Evolutionary conservation across 805 yeast genomes (phyloP), one percentile per base, ranked within the genome.

Genomic region (Yamadazyma insecticola): DNA sequence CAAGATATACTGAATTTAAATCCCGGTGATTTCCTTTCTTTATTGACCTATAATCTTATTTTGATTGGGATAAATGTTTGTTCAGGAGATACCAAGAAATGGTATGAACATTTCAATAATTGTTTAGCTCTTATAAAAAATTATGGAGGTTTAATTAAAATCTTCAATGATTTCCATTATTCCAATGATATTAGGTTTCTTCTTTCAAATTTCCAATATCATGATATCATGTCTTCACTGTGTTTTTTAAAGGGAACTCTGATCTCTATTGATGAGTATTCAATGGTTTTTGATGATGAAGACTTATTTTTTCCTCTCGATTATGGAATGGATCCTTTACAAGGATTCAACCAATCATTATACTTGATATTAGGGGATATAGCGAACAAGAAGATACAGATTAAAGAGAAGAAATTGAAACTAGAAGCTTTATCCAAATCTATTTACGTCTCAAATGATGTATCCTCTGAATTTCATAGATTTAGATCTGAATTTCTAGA

Each of bases 311-410:
- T 34, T 11, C 32, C 33, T 21, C 11, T 32, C 3, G n/a, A n/a
- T 13, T 53, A 51, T 35, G 56, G 56, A 7, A 33, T 50, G 16
- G 58, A 53, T 29, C 48, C 55, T 7, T 36, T 45, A 12, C 58
- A 51, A 30, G 56, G 56, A 2, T 37, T 46, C 16, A 38, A 38
- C 14, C 51, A 47, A 24, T 41, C 47, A 5, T 26, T 49, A 3
- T 46, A 39, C 22, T 29, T 45, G 13, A 12, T 48, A 10, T 26
- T 51, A 9, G 49, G 42, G 12, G 53, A 46, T 14, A 32, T 47
- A n/a, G 23, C 32, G 5, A 31, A 32, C 14, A 16, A 24, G 7
- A 40, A 37, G 27, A 17, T 37, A 9, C 10, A 21, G 21, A 16
- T 37, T 8, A 33, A 34, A 6, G 16, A 28, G 9, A n/a, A n/a